Conservation (phyloP, 2,329 filamentous ascomycete genomes). For the Pseudogymnoascus sp. region DNA sequence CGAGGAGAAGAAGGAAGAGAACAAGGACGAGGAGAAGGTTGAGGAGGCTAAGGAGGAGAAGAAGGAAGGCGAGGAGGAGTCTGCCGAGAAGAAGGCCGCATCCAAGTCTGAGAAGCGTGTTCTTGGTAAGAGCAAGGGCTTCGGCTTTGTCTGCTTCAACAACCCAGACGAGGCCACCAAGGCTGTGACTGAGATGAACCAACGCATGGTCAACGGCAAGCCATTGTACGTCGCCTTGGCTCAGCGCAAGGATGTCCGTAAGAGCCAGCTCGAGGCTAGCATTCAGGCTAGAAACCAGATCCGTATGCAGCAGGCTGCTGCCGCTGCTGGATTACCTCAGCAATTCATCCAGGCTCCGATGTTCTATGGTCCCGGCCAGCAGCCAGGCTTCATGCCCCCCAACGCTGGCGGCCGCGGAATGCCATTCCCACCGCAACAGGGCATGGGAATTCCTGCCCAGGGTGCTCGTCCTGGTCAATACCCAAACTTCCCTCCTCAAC, state of each 20-base stretch:
- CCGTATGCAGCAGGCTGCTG: conserved; percentile 94
- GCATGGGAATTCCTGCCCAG: conserved; percentile 65
- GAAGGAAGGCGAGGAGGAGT: conserved; percentile 44
- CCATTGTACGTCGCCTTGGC: conserved; percentile 95
- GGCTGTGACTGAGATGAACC: conserved; percentile 99
- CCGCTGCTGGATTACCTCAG: conserved; percentile 80
- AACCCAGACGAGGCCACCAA: conserved; percentile 99
- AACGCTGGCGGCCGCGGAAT: conserved; percentile 57
- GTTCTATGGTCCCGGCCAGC: conserved; percentile 82
- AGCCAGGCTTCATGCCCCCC: conserved; percentile 60
- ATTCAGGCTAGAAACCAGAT: conserved; percentile 99
- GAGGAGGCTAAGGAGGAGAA: conserved; percentile 40
- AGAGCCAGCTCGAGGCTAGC: conserved; percentile 97
- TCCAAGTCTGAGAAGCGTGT: conserved; percentile 50
- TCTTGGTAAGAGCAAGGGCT: conserved; percentile 98
- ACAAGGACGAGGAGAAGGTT: conserved; percentile 38
- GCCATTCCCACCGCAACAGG: conserved; percentile 56
- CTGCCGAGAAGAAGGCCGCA: conserved; percentile 46
- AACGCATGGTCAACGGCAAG: conserved; percentile 97
- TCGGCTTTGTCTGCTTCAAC: conserved; percentile 99
- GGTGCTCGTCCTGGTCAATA: conserved; percentile 82
- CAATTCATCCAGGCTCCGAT: conserved; percentile 85
- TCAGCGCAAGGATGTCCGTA: conserved; percentile 98
- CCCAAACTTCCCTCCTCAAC: conserved; percentile 74
- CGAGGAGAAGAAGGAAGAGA: conserved; percentile 45